Evolutionary conservation across 257 asterid species (phyloP).

Genomic region (Forsythia viridissima): DNA sequence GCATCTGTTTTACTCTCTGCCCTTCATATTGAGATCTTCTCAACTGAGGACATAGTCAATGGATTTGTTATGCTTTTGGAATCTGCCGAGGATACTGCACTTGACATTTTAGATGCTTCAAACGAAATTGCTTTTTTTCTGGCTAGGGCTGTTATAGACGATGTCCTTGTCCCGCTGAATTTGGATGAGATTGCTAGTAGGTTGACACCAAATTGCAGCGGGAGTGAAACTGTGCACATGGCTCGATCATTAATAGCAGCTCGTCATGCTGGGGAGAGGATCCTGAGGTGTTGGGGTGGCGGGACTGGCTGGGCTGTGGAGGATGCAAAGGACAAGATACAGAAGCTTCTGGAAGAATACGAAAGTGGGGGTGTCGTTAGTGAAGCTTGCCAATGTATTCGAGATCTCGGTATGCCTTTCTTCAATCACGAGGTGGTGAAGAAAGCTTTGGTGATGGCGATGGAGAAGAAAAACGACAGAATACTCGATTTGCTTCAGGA

Average conservation of each 20-base stretch:
- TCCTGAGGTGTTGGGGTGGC: conserved; percentile 99
- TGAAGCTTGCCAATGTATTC: conserved; percentile 96
- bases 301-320: conserved; percentile 99
- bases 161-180: conserved; percentile 86
- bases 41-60: conserved; percentile 81
- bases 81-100: conserved; percentile 92
- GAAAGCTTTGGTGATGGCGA: conserved; percentile 96
- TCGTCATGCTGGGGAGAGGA: conserved; percentile 99
- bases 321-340: conserved; percentile 95
- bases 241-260: conserved; percentile 85
- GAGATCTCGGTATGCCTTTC: conserved; percentile 89
- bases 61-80: conserved; percentile 89
- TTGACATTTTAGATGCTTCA: conserved; percentile 88
- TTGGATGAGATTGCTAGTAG: conserved; percentile 66
- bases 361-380: conserved; percentile 86
- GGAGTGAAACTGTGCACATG: conserved; percentile 68
- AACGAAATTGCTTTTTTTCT: conserved; percentile 86
- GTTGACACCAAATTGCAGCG: conserved; percentile 72
- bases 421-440: conserved; percentile 98
- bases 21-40: conserved; percentile 80
- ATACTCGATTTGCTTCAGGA: conserved; percentile 76
- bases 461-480: conserved; percentile 98
- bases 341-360: conserved; percentile 91
- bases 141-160: conserved; percentile 90
- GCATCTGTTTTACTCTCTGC: conserved; percentile 92